A percentile compares a stretch with the other conserved stretches of the same genome.
Evolutionary conservation across 805 yeast genomes (phyloP).

Genomic region (Nakazawaea wickerhamii): DNA sequence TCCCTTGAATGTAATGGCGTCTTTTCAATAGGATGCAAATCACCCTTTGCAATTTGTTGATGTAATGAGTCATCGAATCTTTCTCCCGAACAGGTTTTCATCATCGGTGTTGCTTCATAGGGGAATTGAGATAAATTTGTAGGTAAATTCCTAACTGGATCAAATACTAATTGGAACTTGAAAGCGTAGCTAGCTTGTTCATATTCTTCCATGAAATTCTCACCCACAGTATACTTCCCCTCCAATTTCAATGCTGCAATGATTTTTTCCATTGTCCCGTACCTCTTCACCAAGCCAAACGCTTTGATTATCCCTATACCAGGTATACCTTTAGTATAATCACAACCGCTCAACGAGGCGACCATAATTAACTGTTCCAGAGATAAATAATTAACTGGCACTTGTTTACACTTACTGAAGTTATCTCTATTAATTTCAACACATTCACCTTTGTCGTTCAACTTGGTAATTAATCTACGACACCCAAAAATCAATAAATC

Average conservation of each 20-base stretch:
- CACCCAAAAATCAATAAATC: constrained; percentile 91
- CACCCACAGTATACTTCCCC: constrained; percentile 53
- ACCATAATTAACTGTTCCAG: constrained; percentile 60
- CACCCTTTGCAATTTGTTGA: constrained; percentile 54
- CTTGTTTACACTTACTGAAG: constrained; percentile 41
- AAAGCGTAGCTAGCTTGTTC: constrained; percentile 72
- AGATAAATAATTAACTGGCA: constrained; percentile 44
- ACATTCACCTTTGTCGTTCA: constrained; percentile 66
- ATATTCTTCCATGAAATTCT: constrained; percentile 53
- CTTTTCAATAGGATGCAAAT: constrained; percentile 59
- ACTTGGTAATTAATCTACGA: constrained; percentile 65
- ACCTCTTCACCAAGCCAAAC: constrained; percentile 48
- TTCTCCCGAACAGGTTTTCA: constrained; percentile 41
- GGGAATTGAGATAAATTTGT: constrained; percentile 58
- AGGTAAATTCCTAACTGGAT: constrained; percentile 49
- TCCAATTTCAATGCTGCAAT: constrained; percentile 52
- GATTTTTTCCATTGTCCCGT: constrained; percentile 48
- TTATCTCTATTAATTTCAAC: constrained; percentile 58
- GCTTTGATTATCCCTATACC: constrained; percentile 81
- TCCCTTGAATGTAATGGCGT: constrained; percentile 43
- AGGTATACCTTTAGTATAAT: constrained; percentile 82
- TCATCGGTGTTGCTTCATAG: constrained; percentile 27
- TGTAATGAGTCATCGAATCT: constrained; percentile 44
- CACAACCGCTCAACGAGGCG: constrained; percentile 95
- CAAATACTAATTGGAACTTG: constrained; percentile 77